Conservation (phyloP, 257 asterid species). For the Capsicum rhomboideum region DNA sequence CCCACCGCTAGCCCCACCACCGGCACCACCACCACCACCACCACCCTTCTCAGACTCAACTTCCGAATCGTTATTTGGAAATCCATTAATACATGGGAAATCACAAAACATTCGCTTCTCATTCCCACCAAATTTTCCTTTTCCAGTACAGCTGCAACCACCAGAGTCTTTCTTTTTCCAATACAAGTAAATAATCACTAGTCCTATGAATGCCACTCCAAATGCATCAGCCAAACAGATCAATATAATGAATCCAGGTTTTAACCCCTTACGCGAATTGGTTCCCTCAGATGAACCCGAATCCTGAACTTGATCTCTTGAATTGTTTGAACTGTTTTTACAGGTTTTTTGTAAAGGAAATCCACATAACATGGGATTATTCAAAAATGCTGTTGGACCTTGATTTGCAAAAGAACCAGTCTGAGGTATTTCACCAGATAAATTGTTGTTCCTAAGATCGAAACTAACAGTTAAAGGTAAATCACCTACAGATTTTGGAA, state of each 20-base stretch:
- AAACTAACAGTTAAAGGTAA: conserved; percentile 78
- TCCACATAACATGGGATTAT: conserved; percentile 79
- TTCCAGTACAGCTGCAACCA: conserved; percentile 87
- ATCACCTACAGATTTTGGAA: conserved; percentile 73
- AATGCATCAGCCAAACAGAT: conserved; percentile 68
- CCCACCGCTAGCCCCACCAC: conserved; percentile 49
- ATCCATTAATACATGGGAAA: conserved; percentile 49
- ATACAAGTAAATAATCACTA: conserved; percentile 62
- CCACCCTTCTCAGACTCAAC: conserved; percentile 73
- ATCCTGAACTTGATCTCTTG: conserved; percentile 23
- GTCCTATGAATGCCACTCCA: conserved; percentile 75
- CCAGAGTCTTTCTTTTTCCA: conserved; percentile 83
- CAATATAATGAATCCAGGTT: conserved; percentile 63
- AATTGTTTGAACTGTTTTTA: conserved; percentile 29
- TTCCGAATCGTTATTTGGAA: conserved; percentile 55
- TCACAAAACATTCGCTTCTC: conserved; percentile 36
- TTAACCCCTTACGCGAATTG: conserved; percentile 45
- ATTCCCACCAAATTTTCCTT: conserved; percentile 73
- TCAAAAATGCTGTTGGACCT: conserved; percentile 86
- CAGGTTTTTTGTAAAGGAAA: conserved; percentile 82
- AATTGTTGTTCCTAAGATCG: conserved; percentile 67
- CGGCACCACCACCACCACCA: conserved; percentile 30
- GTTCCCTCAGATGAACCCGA: conserved; percentile 22
- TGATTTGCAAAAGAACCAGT: conserved; percentile 88
- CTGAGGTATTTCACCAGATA: conserved; percentile 87